A percentile compares a stretch with the other conserved stretches of the same genome.
phyloP scores from a whole-genome alignment of 345 rosid species.

The Rhizophora apiculata region DNA sequence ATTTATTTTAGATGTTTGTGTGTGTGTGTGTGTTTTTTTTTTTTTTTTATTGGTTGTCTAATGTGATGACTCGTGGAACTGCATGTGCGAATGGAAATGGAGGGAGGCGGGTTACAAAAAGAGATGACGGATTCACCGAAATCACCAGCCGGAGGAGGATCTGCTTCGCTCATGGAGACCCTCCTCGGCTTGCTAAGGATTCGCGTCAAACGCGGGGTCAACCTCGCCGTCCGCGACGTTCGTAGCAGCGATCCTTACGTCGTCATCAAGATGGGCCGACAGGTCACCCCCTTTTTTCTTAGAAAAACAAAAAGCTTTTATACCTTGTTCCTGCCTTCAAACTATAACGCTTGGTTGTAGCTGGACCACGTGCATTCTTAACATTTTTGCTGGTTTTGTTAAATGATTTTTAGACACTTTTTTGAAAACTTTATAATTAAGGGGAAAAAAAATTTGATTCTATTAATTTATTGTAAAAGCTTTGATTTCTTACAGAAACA shows the following conservation, averaged over 20 bases:
- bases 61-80: background rate
- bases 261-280: conserved; percentile 57
- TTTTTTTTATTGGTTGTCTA: background rate
- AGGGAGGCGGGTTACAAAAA: background rate
- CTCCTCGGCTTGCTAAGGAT: conserved; percentile 68
- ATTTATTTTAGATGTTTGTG: no score
- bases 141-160: background rate
- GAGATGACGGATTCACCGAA: conserved; percentile 9
- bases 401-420: background rate
- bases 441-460: no score
- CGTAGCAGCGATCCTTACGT: conserved; percentile 81
- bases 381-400: background rate
- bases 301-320: no score
- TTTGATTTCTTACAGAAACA: no score
- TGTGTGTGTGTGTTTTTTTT: no score
- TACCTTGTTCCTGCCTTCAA: no score
- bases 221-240: conserved; percentile 84
- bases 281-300: conserved; percentile 34
- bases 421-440: background rate
- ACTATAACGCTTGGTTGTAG: no score
- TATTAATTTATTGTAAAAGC: no score
- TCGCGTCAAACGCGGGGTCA: conserved; percentile 63
- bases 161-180: conserved; percentile 54
- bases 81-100: background rate
- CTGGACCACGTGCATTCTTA: no score